A percentile compares a stretch with the other conserved stretches of the same genome.
Conservation (phyloP, 2,329 filamentous ascomycete genomes). For the Lizonia empirigonia region DNA sequence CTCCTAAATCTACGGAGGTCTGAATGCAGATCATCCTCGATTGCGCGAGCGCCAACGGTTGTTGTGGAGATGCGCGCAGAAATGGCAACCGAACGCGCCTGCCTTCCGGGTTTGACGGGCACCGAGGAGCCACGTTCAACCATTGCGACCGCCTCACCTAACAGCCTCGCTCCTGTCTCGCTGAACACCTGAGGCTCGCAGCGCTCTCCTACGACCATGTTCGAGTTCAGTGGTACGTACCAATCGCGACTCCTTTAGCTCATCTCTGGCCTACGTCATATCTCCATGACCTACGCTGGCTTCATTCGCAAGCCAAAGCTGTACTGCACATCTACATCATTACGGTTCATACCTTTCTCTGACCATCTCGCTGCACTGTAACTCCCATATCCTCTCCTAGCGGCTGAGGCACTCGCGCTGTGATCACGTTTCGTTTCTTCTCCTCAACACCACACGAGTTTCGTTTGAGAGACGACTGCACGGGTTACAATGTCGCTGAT, state of each 20-base stretch:
- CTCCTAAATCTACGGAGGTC: not conserved
- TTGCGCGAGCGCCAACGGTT: slow-evolving; percentile 3
- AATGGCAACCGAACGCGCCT: slow-evolving; percentile 18
- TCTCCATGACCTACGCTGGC: not conserved
- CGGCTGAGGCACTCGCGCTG: slow-evolving; percentile 24
- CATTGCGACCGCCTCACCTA: slow-evolving; percentile 5
- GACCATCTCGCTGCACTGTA: not conserved
- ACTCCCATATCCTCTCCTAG: slow-evolving; percentile 1
- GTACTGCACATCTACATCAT: not conserved
- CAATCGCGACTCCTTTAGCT: slow-evolving; percentile 1
- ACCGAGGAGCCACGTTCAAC: slow-evolving; percentile 14
- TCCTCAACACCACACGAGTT: slow-evolving; percentile 34
- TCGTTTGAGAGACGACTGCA: slow-evolving; percentile 33
- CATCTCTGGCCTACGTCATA: slow-evolving; percentile 11
- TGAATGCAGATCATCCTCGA: slow-evolving; percentile 5
- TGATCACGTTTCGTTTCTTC: slow-evolving; percentile 19
- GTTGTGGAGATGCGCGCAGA: slow-evolving; percentile 16
- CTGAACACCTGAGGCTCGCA: not conserved
- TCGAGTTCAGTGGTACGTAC: slow-evolving; percentile 47
- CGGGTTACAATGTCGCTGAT: slow-evolving; percentile 39
- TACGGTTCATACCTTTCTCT: not conserved
- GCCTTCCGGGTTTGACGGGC: slow-evolving; percentile 8
- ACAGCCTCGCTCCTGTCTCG: slow-evolving; percentile 1
- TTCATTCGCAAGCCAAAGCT: not conserved
- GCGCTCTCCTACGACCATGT: slow-evolving; percentile 32